phyloP scores from a whole-genome alignment of 305 asterid genomes.

The Withania somnifera region DNA sequence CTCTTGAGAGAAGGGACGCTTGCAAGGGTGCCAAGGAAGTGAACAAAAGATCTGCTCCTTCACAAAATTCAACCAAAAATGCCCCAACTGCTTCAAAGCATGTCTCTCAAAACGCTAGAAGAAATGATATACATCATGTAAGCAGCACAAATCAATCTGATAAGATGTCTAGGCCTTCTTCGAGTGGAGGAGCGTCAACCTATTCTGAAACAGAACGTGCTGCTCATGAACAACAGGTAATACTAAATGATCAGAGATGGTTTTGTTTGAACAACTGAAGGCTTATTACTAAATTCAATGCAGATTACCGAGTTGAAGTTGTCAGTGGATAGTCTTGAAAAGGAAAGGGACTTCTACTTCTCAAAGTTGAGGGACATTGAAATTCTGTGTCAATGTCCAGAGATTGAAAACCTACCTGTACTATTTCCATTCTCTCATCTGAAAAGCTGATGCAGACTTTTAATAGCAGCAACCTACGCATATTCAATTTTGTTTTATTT shows the following conservation, averaged over 20 bases:
- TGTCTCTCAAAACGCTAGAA: conserved; percentile 34
- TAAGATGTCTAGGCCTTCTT: conserved; percentile 59
- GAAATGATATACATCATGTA: conserved; percentile 33
- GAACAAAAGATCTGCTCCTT: conserved; percentile 52
- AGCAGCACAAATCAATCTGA: conserved; percentile 33
- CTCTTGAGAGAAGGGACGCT: conserved; percentile 82
- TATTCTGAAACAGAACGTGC: conserved; percentile 45
- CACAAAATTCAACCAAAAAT: conserved; percentile 46
- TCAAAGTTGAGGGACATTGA: conserved; percentile 82
- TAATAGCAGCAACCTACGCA: not conserved
- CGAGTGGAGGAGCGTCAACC: conserved; percentile 55
- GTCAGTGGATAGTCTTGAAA: conserved; percentile 72
- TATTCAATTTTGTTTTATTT: not conserved
- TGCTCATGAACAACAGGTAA: conserved; percentile 61
- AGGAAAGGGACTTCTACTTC: conserved; percentile 90
- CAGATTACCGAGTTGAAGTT: conserved; percentile 83
- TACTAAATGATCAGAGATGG: not conserved
- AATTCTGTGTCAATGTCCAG: conserved; percentile 69
- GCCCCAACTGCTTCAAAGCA: conserved; percentile 45
- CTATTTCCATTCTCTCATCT: not conserved
- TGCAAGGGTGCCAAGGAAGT: conserved; percentile 81
- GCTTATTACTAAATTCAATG: not conserved
- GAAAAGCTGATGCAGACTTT: too few species aligned
- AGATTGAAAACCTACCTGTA: conserved; percentile 58
- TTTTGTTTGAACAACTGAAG: not conserved